Conservation (phyloP, 805 yeast genomes). For the Starmerella etchellsii region DNA sequence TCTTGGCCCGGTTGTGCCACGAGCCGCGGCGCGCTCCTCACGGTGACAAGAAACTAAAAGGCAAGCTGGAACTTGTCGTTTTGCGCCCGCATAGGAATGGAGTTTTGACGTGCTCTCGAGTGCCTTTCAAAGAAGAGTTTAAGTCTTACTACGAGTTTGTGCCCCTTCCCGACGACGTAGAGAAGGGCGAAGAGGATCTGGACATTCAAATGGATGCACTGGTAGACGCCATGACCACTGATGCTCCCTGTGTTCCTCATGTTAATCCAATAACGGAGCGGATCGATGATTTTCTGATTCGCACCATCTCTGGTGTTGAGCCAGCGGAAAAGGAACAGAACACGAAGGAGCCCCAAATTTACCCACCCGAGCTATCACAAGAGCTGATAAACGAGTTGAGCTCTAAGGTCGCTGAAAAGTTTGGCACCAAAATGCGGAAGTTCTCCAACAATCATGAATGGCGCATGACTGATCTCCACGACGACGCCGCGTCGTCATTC, state of each 20-base stretch:
- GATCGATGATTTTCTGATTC: background rate
- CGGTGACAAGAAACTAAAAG: conserved; percentile 6
- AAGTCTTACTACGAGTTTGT: conserved; percentile 9
- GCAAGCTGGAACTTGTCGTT: conserved; percentile 12
- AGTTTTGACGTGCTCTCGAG: conserved; percentile 9
- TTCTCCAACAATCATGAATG: too few relatives aligned
- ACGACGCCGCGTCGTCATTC: background rate
- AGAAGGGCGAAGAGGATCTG: conserved; percentile 5
- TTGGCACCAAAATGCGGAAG: too few relatives aligned
- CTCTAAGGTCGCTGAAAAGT: too few relatives aligned
- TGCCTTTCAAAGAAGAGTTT: conserved; percentile 19
- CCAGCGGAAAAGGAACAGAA: too few relatives aligned
- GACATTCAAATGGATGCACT: conserved; percentile 12
- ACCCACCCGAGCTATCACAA: too few relatives aligned
- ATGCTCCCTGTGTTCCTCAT: background rate
- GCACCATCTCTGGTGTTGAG: too few relatives aligned
- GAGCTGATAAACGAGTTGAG: too few relatives aligned
- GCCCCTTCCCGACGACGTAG: conserved; percentile 5
- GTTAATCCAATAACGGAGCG: conserved; percentile 8
- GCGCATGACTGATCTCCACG: too few relatives aligned
- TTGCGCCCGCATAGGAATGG: conserved; percentile 13
- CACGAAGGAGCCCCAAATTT: too few relatives aligned
- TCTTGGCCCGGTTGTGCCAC: conserved; percentile 16
- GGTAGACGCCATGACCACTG: conserved; percentile 10
- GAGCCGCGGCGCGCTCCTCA: conserved; percentile 3